Evolutionary conservation across 371 early-diverging fungal genomes (phyloP), one percentile per base, ranked within the genome.

Genomic region (Nematocida ironsii): DNA sequence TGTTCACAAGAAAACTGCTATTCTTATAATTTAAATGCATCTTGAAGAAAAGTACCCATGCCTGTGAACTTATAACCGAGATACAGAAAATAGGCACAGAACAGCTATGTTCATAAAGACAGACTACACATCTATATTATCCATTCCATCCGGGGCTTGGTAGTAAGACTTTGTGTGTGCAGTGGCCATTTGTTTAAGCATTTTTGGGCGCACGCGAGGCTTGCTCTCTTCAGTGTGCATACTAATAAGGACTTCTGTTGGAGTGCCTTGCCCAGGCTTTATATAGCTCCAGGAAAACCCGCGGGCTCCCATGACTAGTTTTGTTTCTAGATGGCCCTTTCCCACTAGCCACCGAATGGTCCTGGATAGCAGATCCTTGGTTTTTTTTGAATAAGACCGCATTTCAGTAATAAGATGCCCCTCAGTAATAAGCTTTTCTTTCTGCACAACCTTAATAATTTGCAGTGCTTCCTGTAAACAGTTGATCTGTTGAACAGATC

Each of bases 331-430:
- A 68, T 82, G 72, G 44, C 85, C 85, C 13, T 66, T 20, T 9
- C 64, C 69, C 40, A 85, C 74, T 70, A 87, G 50, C 62, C 71
- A 62, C 48, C 70, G 57, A 7, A 85, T 39, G n/a, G 82, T 81
- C 70, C 84, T 61, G 13, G 78, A 72, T 33, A 87, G 57, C 11
- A 58, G 61, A 11, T 60, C 74, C 69, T 74, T 84, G 16, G 54
- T 83, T 50, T 89, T 90, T 33, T 67, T 54, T 56, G 89, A 90
- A 3, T 90, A 86, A 0, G 95, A 94, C 56, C 91, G 89, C 82
- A 91, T 93, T 4, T 94, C 87, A 78, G 93, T 94, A 9, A 91
- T 86, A n/a, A 90, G 82, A 47, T 93, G 91, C 33, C 89, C 67
- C 44, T 94, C 62, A 1, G 95, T 93, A 47, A 93, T 89, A 11